Evolutionary conservation across 1,284 basidiomycete genomes (phyloP).

Genomic region (Rhodotorula sp.): DNA sequence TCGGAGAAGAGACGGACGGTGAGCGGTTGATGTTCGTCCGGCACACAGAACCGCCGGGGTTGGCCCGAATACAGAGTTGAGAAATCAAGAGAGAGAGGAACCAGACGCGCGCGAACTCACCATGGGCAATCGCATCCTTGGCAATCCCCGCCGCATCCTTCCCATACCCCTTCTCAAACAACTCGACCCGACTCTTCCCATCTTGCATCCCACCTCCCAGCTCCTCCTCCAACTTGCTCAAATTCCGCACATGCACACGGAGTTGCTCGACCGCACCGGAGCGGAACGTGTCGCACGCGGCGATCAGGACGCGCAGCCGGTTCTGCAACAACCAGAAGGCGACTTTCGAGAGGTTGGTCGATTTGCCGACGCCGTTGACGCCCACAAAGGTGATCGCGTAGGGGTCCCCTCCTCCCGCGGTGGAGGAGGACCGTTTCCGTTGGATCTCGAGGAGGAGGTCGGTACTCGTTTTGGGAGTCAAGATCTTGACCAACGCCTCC

Average conservation of each 20-base stretch:
- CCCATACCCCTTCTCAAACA: constrained; percentile 95
- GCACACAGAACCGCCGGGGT: background rate
- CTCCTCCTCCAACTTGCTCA: constrained; percentile 78
- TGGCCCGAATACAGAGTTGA: too few relatives aligned
- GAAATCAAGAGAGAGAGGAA: background rate
- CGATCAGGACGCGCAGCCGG: constrained; percentile 85
- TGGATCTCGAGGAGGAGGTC: constrained; percentile 76
- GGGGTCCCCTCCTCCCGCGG: constrained; percentile 49
- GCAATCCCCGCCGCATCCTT: constrained; percentile 98
- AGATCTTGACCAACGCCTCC: constrained; percentile 81
- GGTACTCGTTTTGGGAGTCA: constrained; percentile 95
- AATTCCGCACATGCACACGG: constrained; percentile 90
- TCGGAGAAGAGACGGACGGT: background rate
- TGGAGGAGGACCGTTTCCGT: constrained; percentile 50
- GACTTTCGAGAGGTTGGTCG: constrained; percentile 96
- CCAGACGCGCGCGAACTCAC: constrained; percentile 50
- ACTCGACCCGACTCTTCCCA: constrained; percentile 60
- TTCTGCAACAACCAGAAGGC: constrained; percentile 99
- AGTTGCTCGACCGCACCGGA: constrained; percentile 98
- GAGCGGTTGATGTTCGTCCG: background rate
- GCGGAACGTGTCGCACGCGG: constrained; percentile 98
- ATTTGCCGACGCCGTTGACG: constrained; percentile 99
- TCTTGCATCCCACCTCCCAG: constrained; percentile 52
- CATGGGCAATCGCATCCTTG: constrained; percentile 86
- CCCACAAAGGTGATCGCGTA: constrained; percentile 97